These are phyloP conservation scores for Tranzscheliella williamsii DNA, from an alignment of 1,284 basidiomycete genomes.

Conservation along the genomic window DNA sequence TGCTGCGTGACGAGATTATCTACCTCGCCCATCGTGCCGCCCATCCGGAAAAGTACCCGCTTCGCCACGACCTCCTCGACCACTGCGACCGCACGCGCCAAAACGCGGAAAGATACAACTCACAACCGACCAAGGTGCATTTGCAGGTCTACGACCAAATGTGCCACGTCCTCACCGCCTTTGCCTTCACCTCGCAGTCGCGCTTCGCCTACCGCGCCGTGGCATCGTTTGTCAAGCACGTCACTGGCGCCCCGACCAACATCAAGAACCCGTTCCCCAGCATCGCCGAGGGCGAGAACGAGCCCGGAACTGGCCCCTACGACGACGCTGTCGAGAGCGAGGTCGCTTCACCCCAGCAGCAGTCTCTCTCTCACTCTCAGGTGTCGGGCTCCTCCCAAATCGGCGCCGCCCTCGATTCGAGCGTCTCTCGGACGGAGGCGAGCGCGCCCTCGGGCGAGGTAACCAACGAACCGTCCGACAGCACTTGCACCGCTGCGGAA, in stretches of 20 bases:
- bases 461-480: neutral
- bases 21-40: conserved; percentile 86
- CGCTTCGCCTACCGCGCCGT: conserved; percentile 62
- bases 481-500: neutral
- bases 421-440: neutral
- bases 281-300: conserved; percentile 11
- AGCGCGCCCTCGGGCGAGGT: neutral
- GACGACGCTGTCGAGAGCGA: too few species aligned
- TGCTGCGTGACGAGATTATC: conserved; percentile 83
- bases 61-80: conserved; percentile 68
- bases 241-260: conserved; percentile 55
- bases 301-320: neutral
- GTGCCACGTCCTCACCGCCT: conserved; percentile 64
- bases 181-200: conserved; percentile 62
- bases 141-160: conserved; percentile 69
- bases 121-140: conserved; percentile 81
- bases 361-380: neutral
- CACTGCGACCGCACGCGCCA: conserved; percentile 61
- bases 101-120: conserved; percentile 59
- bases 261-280: conserved; percentile 46
- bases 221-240: conserved; percentile 60
- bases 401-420: neutral
- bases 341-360: neutral
- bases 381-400: neutral
- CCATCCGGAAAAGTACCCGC: conserved; percentile 74